These are phyloP conservation scores for Eutypella sp. DNA, from an alignment of 2,329 filamentous ascomycete genomes.

Conservation along the genomic window DNA sequence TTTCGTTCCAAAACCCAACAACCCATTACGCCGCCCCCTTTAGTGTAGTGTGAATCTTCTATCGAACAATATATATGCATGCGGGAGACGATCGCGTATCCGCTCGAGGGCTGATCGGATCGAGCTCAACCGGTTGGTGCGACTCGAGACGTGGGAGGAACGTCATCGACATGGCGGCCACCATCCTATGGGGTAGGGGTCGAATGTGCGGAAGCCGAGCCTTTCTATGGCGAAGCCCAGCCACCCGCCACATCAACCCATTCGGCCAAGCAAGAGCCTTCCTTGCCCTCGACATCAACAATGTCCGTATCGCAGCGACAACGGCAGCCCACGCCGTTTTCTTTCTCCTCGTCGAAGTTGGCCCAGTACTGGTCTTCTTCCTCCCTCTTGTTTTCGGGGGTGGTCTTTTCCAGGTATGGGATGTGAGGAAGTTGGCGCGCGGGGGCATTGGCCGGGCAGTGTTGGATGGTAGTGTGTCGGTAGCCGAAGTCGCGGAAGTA, in stretches of 20 bases:
- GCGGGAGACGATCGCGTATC: background rate
- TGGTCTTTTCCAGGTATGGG: conserved; percentile 79
- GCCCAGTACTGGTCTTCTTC: conserved; percentile 98
- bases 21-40: background rate
- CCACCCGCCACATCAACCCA: conserved; percentile 98
- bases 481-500: conserved; percentile 99
- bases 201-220: background rate
- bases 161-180: background rate
- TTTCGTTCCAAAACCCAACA: background rate
- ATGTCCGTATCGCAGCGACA: conserved; percentile 97
- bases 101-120: background rate
- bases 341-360: conserved; percentile 76
- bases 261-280: conserved; percentile 88
- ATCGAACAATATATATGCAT: background rate
- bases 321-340: conserved; percentile 94
- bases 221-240: conserved; percentile 54
- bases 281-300: conserved; percentile 94
- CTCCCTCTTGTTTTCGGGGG: conserved; percentile 67
- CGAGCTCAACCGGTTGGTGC: background rate
- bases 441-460: conserved; percentile 94
- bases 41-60: background rate
- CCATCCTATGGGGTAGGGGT: background rate
- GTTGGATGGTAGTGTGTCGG: conserved; percentile 96
- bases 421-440: conserved; percentile 75
- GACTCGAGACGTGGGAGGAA: background rate